Percentiles rank a stretch among this genome's conserved stretches.
Conservation (phyloP, 1,284 basidiomycete species). For the Trichosporon faecale region DNA sequence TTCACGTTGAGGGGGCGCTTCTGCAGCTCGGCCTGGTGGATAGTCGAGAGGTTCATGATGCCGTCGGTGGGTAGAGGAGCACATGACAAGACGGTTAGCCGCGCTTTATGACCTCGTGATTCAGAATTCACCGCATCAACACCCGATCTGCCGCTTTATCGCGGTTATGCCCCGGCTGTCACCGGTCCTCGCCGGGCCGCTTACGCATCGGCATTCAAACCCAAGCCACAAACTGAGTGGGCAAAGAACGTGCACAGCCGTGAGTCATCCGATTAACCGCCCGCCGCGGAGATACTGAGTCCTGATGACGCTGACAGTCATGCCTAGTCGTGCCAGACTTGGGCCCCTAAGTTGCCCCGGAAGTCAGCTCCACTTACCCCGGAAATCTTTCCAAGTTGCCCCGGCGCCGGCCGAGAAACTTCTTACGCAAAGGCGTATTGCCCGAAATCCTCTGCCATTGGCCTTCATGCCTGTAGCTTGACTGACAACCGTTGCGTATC, state of each 20-base stretch:
- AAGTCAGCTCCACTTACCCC: not conserved
- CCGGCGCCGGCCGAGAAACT: too few relatives aligned
- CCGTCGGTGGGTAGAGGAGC: not conserved
- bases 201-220: not conserved
- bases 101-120: not conserved
- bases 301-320: too few relatives aligned
- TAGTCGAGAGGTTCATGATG: conserved; percentile 7
- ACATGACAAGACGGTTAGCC: not conserved
- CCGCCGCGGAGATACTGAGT: too few relatives aligned
- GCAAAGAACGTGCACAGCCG: too few relatives aligned
- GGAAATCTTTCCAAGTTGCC: not conserved
- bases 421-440: too few relatives aligned
- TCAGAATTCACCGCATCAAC: not conserved
- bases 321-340: too few relatives aligned
- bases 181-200: not conserved
- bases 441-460: too few relatives aligned
- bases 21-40: conserved; percentile 6
- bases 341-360: not conserved
- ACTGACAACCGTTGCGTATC: not conserved
- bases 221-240: too few relatives aligned
- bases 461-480: too few relatives aligned
- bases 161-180: not conserved
- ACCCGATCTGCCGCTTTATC: not conserved
- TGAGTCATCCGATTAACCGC: too few relatives aligned
- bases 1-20: conserved; percentile 11